These are phyloP conservation scores for Drechslerella coelobrocha DNA, from an alignment of 2,329 filamentous ascomycete species.

Conservation along the genomic window DNA sequence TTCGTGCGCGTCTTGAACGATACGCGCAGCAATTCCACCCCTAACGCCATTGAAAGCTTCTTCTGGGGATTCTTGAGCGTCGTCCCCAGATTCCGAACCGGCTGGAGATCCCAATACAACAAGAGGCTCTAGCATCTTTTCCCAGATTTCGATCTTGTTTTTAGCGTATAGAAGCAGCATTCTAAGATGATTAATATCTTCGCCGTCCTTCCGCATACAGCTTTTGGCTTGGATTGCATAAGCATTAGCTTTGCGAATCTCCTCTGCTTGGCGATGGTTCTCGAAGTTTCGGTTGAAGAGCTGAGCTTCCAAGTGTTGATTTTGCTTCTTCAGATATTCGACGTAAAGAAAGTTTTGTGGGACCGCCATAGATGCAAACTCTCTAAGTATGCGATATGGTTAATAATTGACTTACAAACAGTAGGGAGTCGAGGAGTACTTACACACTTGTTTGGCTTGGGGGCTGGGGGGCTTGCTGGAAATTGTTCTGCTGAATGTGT, in stretches of 20 bases:
- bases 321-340: slow-evolving; percentile 21
- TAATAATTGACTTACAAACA: neutral
- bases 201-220: slow-evolving; percentile 35
- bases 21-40: slow-evolving; percentile 2
- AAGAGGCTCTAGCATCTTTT: slow-evolving; percentile 21
- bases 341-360: slow-evolving; percentile 17
- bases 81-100: neutral
- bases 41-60: neutral
- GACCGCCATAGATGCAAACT: slow-evolving; percentile 2
- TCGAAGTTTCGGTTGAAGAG: slow-evolving; percentile 27
- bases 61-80: neutral
- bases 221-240: slow-evolving; percentile 19
- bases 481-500: neutral
- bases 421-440: neutral
- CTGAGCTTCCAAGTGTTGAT: slow-evolving; percentile 18
- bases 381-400: slow-evolving; percentile 8
- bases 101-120: slow-evolving; percentile 10
- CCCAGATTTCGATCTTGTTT: slow-evolving; percentile 25
- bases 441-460: neutral
- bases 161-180: slow-evolving; percentile 16
- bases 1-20: slow-evolving; percentile 12
- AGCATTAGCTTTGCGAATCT: slow-evolving; percentile 14
- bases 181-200: slow-evolving; percentile 23
- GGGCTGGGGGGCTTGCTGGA: slow-evolving; percentile 3
- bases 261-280: slow-evolving; percentile 16